Evolutionary conservation across 345 rosid genomes (phyloP).

Genomic region (Orychophragmus violaceus): DNA sequence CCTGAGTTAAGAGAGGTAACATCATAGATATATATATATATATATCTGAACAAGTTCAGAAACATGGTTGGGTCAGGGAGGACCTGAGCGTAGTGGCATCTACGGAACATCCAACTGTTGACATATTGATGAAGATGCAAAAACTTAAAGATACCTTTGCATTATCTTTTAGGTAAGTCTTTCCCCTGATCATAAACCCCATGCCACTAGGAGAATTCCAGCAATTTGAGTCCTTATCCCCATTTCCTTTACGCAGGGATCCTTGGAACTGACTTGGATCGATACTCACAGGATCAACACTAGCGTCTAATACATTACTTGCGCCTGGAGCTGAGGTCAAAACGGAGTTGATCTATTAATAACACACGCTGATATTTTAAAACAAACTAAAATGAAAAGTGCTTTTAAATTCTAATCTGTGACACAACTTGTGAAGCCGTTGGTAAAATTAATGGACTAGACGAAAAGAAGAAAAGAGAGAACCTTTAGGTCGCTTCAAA

Average conservation of each 20-base stretch:
- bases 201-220: conserved; percentile 84
- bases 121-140: conserved; percentile 3
- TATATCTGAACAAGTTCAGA: not conserved
- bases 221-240: conserved; percentile 68
- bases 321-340: conserved; percentile 51
- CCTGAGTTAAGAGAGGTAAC: not conserved
- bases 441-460: conserved; percentile 2
- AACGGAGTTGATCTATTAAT: conserved; percentile 20
- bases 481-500: conserved; percentile 71
- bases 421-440: not conserved
- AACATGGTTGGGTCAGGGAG: not conserved
- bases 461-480: conserved; percentile 4
- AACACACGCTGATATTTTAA: not conserved
- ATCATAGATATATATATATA: not conserved
- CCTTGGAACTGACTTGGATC: conserved; percentile 57
- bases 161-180: conserved; percentile 78
- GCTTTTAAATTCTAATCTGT: not conserved
- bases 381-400: not conserved
- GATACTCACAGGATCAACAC: conserved; percentile 41
- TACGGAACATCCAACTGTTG: not conserved
- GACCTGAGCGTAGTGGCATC: not conserved
- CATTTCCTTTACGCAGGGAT: conserved; percentile 53
- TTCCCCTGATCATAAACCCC: conserved; percentile 95
- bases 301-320: conserved; percentile 54
- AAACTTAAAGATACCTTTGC: conserved; percentile 46